Evolutionary conservation across 2,329 filamentous ascomycete species (phyloP).

Genomic region (Orbilia blumenaviensis): DNA sequence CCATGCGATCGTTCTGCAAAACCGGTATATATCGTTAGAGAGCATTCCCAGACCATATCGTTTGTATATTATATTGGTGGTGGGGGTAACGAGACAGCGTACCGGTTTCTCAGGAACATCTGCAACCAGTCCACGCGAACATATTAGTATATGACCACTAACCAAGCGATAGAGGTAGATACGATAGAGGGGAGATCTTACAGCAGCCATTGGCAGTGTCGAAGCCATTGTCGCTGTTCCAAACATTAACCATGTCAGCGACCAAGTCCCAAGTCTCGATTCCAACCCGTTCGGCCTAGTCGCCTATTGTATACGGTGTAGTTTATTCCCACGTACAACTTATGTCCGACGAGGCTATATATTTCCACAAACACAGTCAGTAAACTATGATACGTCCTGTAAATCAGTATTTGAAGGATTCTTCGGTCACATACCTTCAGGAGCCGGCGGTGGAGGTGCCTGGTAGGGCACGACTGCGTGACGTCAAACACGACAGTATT

Average conservation of each 20-base stretch:
- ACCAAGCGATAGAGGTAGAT: too few relatives aligned
- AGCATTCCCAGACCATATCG: too few relatives aligned
- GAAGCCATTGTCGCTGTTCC: slow-evolving; percentile 44
- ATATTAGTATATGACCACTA: too few relatives aligned
- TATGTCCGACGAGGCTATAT: slow-evolving; percentile 32
- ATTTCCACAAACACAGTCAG: not conserved
- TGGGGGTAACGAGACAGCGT: not conserved
- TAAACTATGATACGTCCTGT: too few relatives aligned
- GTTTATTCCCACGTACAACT: slow-evolving; percentile 31
- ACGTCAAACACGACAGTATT: slow-evolving; percentile 41
- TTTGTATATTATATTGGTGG: not conserved
- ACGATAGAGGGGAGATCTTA: not conserved
- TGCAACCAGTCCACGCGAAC: too few relatives aligned
- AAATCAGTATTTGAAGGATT: too few relatives aligned
- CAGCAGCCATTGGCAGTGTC: slow-evolving; percentile 47
- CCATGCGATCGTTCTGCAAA: slow-evolving; percentile 33
- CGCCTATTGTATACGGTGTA: not conserved
- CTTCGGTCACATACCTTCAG: slow-evolving; percentile 18
- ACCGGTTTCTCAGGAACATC: slow-evolving; percentile 51
- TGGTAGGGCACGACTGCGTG: slow-evolving; percentile 41
- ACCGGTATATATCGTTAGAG: not conserved
- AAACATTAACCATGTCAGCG: not conserved
- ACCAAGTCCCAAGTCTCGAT: not conserved
- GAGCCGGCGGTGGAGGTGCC: slow-evolving; percentile 35
- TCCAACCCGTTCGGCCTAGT: not conserved